Percentiles rank a stretch among this genome's conserved stretches.
phyloP scores from a whole-genome alignment of 352 stramenopile genomes.

The Pythium angustatum region DNA sequence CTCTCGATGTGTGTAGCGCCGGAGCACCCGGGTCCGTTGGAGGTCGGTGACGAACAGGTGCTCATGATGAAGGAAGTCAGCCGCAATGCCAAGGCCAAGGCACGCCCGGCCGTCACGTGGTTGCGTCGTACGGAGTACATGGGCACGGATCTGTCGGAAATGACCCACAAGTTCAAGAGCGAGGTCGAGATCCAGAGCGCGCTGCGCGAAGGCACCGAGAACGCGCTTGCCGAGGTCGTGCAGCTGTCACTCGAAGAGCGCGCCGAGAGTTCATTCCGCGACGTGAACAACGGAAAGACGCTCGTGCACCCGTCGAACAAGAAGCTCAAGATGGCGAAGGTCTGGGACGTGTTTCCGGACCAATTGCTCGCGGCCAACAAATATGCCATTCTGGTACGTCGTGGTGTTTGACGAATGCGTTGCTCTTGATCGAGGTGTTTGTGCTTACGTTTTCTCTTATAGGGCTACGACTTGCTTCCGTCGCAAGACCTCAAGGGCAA shows the following conservation, averaged over 20 bases:
- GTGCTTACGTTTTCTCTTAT: too few relatives aligned
- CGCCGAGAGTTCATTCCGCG: slow-evolving; percentile 77
- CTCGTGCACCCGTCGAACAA: slow-evolving; percentile 83
- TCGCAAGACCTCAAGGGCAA: slow-evolving; percentile 81
- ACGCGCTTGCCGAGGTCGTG: slow-evolving; percentile 72
- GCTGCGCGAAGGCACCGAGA: slow-evolving; percentile 80
- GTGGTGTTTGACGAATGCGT: too few relatives aligned
- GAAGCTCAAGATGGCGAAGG: slow-evolving; percentile 77
- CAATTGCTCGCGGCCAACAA: slow-evolving; percentile 78
- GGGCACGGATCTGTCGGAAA: slow-evolving; percentile 84
- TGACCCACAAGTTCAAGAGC: slow-evolving; percentile 87
- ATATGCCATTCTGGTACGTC: slow-evolving; percentile 75
- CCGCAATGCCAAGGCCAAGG: slow-evolving; percentile 61
- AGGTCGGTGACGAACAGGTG: slow-evolving; percentile 72
- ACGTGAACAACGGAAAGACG: slow-evolving; percentile 63
- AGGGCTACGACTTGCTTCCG: slow-evolving; percentile 87
- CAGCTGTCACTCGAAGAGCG: slow-evolving; percentile 70
- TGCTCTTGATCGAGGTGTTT: too few relatives aligned
- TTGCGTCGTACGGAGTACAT: slow-evolving; percentile 85
- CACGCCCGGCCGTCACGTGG: slow-evolving; percentile 74
- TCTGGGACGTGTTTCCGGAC: slow-evolving; percentile 84
- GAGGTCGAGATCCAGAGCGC: slow-evolving; percentile 84
- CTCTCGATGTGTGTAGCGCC: slow-evolving; percentile 46
- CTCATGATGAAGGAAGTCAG: slow-evolving; percentile 79
- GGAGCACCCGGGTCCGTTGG: slow-evolving; percentile 45